Base-by-base conservation (phyloP, 768 basidiomycete genomes). In the Scleroderma bovista region DNA sequence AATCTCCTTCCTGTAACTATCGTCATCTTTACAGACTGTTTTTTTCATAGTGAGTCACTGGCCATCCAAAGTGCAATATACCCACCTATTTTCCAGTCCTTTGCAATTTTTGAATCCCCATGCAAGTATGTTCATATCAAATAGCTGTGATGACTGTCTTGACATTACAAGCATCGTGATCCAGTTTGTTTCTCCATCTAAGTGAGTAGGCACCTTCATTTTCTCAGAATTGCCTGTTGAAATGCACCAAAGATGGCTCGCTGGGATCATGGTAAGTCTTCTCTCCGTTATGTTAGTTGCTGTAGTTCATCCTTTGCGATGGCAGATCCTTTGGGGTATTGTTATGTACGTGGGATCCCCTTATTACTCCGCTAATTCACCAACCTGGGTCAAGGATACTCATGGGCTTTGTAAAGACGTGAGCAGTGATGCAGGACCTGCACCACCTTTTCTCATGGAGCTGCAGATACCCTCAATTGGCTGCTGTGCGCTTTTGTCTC, bases 41-140 rank as follows among this genome's bases (percentile, higher is more conserved):
- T 87, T 76, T 57, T 86, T 85, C 60, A 76, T 87, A 39, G 84
- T 85, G 57, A 47, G 80, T 66, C 0, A 10, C n/a, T 23, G 22
- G n/a, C 23, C 16, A 36, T 20, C 8, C 16, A 45, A 47, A 29
- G 46, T 22, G 11, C 39, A 46, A 32, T 15, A 33, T 40, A 36
- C 17, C 34, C 2, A 22, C 37, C 54, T 78, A 80, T 78, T 77
- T 7, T 80, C 79, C 55, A 81, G 80, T 57, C 69, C 79, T 44
- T 66, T 40, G 59, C 57, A 23, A 24, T 67, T 1, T 83, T 80
- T 50, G 83, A 86, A 69, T 81, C 78, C 50, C 83, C 83, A 0
- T 75, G 80, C 26, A 86, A 86, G 81, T 83, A 50, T 29, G 73
- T n/a, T n/a, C n/a, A n/a, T n/a, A n/a, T n/a, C n/a, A n/a, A n/a